A percentile compares a stretch with the other conserved stretches of the same genome.
phyloP scores from a whole-genome alignment of 2,329 filamentous ascomycete genomes.

The Diaporthe helianthi region DNA sequence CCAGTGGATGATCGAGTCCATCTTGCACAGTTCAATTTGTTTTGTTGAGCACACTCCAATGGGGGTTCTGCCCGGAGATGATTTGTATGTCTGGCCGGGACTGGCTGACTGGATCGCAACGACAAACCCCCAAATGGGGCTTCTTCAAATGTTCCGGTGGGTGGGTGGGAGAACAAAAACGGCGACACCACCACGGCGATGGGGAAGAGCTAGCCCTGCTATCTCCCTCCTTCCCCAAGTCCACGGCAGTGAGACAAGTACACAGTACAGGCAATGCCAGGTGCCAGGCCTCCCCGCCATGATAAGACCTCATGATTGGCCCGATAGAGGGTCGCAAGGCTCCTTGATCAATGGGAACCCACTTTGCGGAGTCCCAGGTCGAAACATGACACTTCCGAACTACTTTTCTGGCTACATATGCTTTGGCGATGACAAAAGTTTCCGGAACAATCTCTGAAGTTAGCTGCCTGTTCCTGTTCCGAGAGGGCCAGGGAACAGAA shows the following conservation, averaged over 20 bases:
- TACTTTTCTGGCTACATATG: background rate
- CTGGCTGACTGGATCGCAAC: background rate
- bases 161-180: conserved; percentile 17
- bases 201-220: conserved; percentile 2
- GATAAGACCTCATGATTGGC: conserved; percentile 10
- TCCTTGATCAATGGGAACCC: conserved; percentile 15
- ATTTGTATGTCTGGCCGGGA: background rate
- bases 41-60: conserved; percentile 21
- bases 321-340: conserved; percentile 26
- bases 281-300: background rate
- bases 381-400: background rate
- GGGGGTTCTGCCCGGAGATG: background rate
- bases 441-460: background rate
- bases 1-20: background rate
- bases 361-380: background rate
- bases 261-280: no score
- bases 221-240: conserved; percentile 10
- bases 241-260: conserved; percentile 24
- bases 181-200: background rate
- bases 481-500: background rate
- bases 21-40: conserved; percentile 6
- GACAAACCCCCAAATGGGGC: background rate
- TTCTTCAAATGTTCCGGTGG: background rate
- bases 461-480: background rate
- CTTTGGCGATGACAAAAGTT: background rate